phyloP scores from a whole-genome alignment of 2,329 filamentous ascomycete species.

The Hymenoscyphus fraxineus region DNA sequence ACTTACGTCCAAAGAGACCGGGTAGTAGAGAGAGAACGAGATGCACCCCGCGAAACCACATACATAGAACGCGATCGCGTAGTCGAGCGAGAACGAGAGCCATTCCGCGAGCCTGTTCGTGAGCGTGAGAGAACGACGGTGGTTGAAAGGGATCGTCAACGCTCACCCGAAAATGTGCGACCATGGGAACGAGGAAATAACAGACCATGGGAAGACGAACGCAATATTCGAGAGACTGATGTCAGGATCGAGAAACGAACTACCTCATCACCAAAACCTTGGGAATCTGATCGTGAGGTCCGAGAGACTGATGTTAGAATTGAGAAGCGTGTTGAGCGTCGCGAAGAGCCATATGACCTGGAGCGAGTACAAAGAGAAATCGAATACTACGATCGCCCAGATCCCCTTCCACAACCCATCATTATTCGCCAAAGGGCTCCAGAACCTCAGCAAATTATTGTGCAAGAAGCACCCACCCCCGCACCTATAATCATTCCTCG shows the following conservation, averaged over 20 bases:
- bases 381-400: conserved; percentile 55
- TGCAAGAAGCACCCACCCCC: conserved; percentile 53
- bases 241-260: conserved; percentile 28
- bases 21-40: conserved; percentile 27
- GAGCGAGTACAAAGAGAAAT: conserved; percentile 60
- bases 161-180: conserved; percentile 31
- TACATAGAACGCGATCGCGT: conserved; percentile 31
- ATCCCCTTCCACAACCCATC: conserved; percentile 49
- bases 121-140: conserved; percentile 35
- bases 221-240: conserved; percentile 30
- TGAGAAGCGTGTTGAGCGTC: conserved; percentile 27
- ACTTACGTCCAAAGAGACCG: conserved; percentile 25
- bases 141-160: conserved; percentile 43
- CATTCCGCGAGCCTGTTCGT: conserved; percentile 25
- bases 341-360: conserved; percentile 42
- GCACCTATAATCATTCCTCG: conserved; percentile 45
- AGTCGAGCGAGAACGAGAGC: conserved; percentile 38
- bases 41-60: conserved; percentile 19
- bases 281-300: conserved; percentile 30
- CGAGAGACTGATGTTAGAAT: conserved; percentile 29
- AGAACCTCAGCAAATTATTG: conserved; percentile 57
- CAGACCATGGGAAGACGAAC: conserved; percentile 34
- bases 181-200: conserved; percentile 13
- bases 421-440: conserved; percentile 53
- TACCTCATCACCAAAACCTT: conserved; percentile 19